These are phyloP conservation scores for Flaveria bidentis DNA, from an alignment of 129 eudicot species.

Conservation along the genomic window DNA sequence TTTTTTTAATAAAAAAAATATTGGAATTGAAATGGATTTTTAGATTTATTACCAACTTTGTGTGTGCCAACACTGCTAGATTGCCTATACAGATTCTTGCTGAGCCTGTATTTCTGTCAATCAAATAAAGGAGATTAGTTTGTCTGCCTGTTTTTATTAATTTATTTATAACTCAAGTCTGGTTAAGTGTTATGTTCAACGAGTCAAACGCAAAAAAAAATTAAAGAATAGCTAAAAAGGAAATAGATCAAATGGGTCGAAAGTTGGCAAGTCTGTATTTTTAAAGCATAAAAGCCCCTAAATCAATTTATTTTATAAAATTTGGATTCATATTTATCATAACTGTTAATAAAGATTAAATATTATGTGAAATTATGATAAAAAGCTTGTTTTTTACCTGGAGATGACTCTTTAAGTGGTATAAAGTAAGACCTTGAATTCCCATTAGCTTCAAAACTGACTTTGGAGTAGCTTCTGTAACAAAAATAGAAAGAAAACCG, in stretches of 20 bases:
- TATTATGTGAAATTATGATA: neutral
- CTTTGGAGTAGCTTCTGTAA: constrained; percentile 96
- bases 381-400: constrained; percentile 59
- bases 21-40: constrained; percentile 7
- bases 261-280: neutral
- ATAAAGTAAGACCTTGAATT: constrained; percentile 89
- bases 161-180: neutral
- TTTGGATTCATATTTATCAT: neutral
- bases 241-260: neutral
- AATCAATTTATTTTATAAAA: neutral
- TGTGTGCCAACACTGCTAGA: constrained; percentile 52
- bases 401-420: constrained; percentile 98
- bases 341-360: neutral
- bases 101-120: constrained; percentile 91
- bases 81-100: constrained; percentile 87
- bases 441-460: constrained; percentile 98
- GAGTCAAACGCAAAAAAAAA: neutral
- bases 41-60: constrained; percentile 59
- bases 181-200: neutral
- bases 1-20: neutral
- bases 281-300: neutral
- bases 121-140: constrained; percentile 27
- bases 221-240: neutral
- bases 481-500: constrained; percentile 20
- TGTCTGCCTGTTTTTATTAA: constrained; percentile 21